Base-by-base conservation (phyloP, 148 eudicot genomes). In the Polygonum maritimum region DNA sequence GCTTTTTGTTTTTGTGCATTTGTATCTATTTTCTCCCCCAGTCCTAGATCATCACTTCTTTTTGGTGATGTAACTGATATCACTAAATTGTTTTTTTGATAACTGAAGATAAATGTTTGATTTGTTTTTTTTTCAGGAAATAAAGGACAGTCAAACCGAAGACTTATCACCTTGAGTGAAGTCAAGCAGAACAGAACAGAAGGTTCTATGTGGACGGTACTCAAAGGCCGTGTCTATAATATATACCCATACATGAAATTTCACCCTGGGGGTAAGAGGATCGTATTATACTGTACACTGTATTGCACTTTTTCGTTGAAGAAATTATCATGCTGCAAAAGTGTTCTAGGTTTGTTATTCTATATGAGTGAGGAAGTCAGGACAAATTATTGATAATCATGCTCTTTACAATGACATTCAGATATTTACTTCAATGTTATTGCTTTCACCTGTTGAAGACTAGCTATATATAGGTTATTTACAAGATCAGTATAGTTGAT, bases 161-260 rank as follows among this genome's bases (percentile, higher is more conserved):
- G 97, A 83, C 87, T 92, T 71, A 87, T 95, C 77, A 35, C 94
- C 26, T 74, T 88, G 88, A 83, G 80, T 70, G 99, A 95, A 83
- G 99, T 95, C 71, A 95, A 95, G 80, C 90, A 88, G 78, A 89
- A 92, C 87, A 84, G 87, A 81, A 86, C 87, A 57, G 97, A 84
- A 82, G 97, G 76, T 48, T 73, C 91, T 39, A 95, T 95, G 98
- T 95, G 99, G 99, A 95, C 99, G 38, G 92, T 92, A 78, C 83
- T 95, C 21, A 92, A 95, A 82, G 99, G 99, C 7, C 96, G 87
- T 67, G 99, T 95, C 19, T 95, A 95, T 85, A 95, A 95, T 76
- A 86, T 95, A 77, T 75, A 87, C 54, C 97, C 99, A 22, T 95
- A 92, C 80, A 92, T 95, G 99, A 95, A 92, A 79, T 95, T 92